phyloP scores from a whole-genome alignment of 805 yeast genomes.

The Candida incommunis region DNA sequence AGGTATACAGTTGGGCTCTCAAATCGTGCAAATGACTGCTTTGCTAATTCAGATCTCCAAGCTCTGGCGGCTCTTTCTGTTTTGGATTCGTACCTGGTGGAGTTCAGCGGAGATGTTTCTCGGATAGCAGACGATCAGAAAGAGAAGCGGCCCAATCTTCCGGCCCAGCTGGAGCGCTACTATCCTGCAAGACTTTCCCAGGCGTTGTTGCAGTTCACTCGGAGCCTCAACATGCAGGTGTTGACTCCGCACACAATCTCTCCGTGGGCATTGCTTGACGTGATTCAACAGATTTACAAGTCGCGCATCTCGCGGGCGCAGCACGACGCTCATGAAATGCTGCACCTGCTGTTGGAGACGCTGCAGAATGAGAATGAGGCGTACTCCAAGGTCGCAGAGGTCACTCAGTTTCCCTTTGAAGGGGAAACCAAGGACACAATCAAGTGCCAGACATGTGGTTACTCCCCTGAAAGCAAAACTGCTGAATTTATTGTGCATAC shows the following conservation, averaged over 20 bases:
- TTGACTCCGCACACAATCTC: slow-evolving; percentile 39
- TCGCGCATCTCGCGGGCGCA: slow-evolving; percentile 68
- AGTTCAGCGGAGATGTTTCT: not conserved
- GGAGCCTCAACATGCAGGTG: slow-evolving; percentile 47
- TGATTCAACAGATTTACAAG: slow-evolving; percentile 56
- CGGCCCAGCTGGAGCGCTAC: slow-evolving; percentile 7
- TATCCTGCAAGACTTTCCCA: slow-evolving; percentile 8
- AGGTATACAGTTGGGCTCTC: slow-evolving; percentile 63
- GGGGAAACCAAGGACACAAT: slow-evolving; percentile 56
- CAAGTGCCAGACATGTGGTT: slow-evolving; percentile 54
- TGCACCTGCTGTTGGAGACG: slow-evolving; percentile 69
- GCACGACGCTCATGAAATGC: slow-evolving; percentile 90
- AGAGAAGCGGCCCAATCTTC: slow-evolving; percentile 7
- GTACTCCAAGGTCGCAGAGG: slow-evolving; percentile 5
- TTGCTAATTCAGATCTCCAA: slow-evolving; percentile 81
- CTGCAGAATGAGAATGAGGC: slow-evolving; percentile 47
- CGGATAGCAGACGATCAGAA: slow-evolving; percentile 4
- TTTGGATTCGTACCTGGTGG: slow-evolving; percentile 13
- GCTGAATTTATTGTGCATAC: slow-evolving; percentile 61
- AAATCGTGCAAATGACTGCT: slow-evolving; percentile 79
- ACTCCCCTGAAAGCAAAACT: slow-evolving; percentile 41
- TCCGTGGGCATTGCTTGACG: slow-evolving; percentile 67
- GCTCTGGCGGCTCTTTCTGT: slow-evolving; percentile 23
- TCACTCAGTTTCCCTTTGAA: slow-evolving; percentile 61
- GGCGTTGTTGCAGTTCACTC: slow-evolving; percentile 10